Conservation (phyloP, 805 yeast genomes). For the Maudiozyma bulderi region DNA sequence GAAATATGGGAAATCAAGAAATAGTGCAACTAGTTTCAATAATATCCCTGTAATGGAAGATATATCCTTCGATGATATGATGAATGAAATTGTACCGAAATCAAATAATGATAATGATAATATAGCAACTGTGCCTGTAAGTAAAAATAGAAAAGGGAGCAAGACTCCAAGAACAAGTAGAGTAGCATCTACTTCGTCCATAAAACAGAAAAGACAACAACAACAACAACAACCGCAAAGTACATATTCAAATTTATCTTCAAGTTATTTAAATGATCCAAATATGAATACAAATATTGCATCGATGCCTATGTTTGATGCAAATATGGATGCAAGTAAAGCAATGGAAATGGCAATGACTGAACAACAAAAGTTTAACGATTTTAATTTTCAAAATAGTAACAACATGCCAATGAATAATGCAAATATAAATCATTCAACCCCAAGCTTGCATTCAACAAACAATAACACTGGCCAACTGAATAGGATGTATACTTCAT, state of each 20-base stretch:
- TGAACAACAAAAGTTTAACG: not conserved
- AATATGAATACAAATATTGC: conserved; percentile 2
- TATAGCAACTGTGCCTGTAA: not conserved
- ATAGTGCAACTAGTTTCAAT: not conserved
- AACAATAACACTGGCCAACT: not conserved
- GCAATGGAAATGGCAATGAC: not conserved
- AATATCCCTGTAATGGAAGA: not conserved
- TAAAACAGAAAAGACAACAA: no score
- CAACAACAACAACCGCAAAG: not conserved
- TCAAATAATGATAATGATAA: conserved; percentile 8
- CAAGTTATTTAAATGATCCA: not conserved
- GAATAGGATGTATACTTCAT: not conserved
- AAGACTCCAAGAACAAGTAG: not conserved
- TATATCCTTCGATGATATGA: not conserved
- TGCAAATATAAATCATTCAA: not conserved
- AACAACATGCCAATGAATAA: not conserved
- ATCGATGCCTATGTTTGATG: conserved; percentile 5
- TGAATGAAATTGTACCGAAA: conserved; percentile 19
- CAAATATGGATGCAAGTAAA: not conserved
- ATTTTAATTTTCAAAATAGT: not conserved
- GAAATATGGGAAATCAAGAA: conserved; percentile 11
- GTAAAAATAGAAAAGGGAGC: not conserved
- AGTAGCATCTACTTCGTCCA: not conserved
- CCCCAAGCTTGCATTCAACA: not conserved
- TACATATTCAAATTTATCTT: conserved; percentile 1